phyloP scores from a whole-genome alignment of 2,329 filamentous ascomycete species.

The Bertia moriformis region DNA sequence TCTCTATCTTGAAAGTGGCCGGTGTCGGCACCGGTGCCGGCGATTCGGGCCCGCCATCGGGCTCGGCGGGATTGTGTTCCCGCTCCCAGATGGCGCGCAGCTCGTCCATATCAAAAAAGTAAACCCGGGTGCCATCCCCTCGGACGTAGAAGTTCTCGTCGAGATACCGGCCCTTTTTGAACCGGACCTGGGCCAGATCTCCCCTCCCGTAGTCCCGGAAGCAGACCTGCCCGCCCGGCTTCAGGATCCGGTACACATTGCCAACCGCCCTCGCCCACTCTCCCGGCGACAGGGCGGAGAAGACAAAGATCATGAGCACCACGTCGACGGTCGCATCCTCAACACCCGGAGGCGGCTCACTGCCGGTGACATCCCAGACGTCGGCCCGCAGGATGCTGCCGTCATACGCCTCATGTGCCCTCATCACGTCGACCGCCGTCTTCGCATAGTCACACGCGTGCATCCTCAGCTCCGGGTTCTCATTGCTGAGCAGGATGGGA shows the following conservation, averaged over 20 bases:
- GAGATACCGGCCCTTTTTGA: conserved; percentile 87
- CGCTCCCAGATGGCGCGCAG: conserved; percentile 72
- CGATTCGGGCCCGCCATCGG: conserved; percentile 8
- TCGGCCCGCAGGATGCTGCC: conserved; percentile 65
- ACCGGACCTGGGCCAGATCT: conserved; percentile 88
- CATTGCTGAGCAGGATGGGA: conserved; percentile 70
- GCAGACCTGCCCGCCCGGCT: conserved; percentile 81
- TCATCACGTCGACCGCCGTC: conserved; percentile 86
- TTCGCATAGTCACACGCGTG: conserved; percentile 95
- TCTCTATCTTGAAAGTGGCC: conserved; percentile 54
- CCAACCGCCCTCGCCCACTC: conserved; percentile 74
- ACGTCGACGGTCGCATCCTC: conserved; percentile 73
- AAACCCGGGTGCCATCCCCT: conserved; percentile 88
- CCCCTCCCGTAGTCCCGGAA: conserved; percentile 95
- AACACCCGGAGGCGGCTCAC: conserved; percentile 62
- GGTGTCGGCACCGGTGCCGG: conserved; percentile 10
- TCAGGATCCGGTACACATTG: conserved; percentile 72
- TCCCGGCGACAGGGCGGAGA: conserved; percentile 71
- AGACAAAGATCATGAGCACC: conserved; percentile 91
- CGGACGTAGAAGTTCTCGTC: conserved; percentile 96
- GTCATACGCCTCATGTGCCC: conserved; percentile 63
- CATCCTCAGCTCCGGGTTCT: conserved; percentile 67
- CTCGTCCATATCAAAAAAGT: conserved; percentile 87
- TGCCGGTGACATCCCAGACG: conserved; percentile 82
- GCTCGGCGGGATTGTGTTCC: conserved; percentile 2